Percentiles rank a stretch among this genome's conserved stretches.
Conservation (phyloP, 176 grass and related monocot species). For the Elaeis guineensis region DNA sequence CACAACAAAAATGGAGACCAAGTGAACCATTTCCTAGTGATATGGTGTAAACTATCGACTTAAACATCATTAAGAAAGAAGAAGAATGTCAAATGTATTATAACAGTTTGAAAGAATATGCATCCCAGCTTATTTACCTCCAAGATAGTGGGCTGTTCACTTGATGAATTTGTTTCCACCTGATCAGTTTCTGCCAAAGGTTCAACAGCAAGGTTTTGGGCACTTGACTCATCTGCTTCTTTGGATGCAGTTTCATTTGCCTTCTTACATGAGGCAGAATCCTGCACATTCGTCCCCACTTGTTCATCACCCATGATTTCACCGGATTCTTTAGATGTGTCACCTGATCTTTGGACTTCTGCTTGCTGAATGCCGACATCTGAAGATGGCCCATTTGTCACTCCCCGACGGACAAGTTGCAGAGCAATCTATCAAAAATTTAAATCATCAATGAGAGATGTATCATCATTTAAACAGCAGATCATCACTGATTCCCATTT, state of each 20-base stretch:
- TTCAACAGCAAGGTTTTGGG: neutral
- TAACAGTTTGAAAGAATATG: no score
- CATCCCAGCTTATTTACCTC: neutral
- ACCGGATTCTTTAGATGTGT: slow-evolving; percentile 17
- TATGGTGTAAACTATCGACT: no score
- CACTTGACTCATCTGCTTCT: no score
- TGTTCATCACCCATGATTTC: slow-evolving; percentile 1
- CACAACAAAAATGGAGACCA: no score
- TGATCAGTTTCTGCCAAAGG: neutral
- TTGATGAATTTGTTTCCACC: neutral
- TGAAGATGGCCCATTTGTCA: slow-evolving; percentile 38
- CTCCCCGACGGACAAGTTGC: slow-evolving; percentile 66
- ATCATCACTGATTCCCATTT: no score
- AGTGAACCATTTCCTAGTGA: no score
- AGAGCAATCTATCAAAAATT: slow-evolving; percentile 57
- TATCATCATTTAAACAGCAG: no score
- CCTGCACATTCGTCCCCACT: slow-evolving; percentile 8
- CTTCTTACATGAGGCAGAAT: slow-evolving; percentile 5
- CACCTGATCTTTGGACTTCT: no score
- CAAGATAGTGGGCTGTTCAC: neutral
- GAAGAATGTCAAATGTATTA: no score
- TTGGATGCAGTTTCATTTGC: slow-evolving; percentile 1
- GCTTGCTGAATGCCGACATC: slow-evolving; percentile 23
- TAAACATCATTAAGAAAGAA: no score
- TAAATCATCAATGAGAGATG: slow-evolving; percentile 1